Base-by-base conservation (phyloP, 352 stramenopile species). In the Phytopythium helicoides region DNA sequence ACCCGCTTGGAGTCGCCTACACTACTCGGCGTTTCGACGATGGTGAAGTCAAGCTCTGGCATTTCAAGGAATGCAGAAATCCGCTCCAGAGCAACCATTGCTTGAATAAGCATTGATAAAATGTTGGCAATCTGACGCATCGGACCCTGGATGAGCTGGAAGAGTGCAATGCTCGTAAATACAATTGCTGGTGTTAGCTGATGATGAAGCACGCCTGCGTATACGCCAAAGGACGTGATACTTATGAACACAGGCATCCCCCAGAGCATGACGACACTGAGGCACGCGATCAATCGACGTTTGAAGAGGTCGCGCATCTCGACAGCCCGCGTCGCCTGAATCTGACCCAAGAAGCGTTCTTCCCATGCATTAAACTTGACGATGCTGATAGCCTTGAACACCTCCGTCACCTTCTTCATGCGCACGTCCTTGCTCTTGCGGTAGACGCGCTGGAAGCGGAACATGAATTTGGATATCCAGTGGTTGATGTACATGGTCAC, bases 331-430 rank as follows among this genome's bases (percentile, higher is more conserved):
- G 57, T 60, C 12, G 58, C 33, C 23, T 56, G 44, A 42, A 83
- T 77, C 11, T 93, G 74, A 15, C 68, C 73, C 39, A 80, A 54
- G 64, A 98, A 91, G 7, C 77, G 85, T 19, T 73, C 47, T 54
- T 98, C 93, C 87, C 87, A 97, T 0, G 84, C 81, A 61, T 97
- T 96, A 41, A 97, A 96, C 67, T 98, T 98, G 76, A 97, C 87
- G 48, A 97, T 91, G 22, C 83, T 81, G 58, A 97, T 96, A 1
- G 67, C 74, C 37, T 76, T 81, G 48, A 88, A 76, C 16, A 82
- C 62, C 42, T 89, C 77, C 9, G 72, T 76, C 28, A 88, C 59
- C 28, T 68, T 60, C 38, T 85, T 81, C 66, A 87, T 76, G 31
- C 76, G 66, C 18, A 62, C 63, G 25, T 88, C 77, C 38, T 78